phyloP scores from a whole-genome alignment of 2,329 filamentous ascomycete species.

The Phialocephala subalpina region DNA sequence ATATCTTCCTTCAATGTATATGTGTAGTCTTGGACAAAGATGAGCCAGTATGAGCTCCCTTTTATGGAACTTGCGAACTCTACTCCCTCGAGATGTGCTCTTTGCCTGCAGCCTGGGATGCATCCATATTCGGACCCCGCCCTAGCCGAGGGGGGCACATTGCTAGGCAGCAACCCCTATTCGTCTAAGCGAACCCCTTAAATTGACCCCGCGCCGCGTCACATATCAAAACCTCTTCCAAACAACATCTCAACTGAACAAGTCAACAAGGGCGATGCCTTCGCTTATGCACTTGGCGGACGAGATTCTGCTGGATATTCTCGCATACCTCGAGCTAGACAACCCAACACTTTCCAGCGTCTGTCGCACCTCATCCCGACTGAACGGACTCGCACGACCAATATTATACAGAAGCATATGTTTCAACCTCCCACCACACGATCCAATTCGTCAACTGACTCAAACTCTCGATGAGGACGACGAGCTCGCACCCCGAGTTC shows the following conservation, averaged over 20 bases:
- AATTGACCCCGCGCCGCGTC: not conserved
- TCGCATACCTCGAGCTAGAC: not conserved
- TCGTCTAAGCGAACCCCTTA: slow-evolving; percentile 6
- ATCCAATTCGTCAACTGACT: not conserved
- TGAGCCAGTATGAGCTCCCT: not conserved
- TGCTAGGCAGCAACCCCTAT: slow-evolving; percentile 6
- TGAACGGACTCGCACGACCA: not conserved
- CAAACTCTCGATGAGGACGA: not conserved
- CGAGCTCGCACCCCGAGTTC: not conserved
- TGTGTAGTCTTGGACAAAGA: not conserved
- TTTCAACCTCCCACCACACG: not conserved
- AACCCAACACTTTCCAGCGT: not conserved
- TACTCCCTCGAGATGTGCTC: too few species aligned
- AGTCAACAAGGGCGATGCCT: not conserved
- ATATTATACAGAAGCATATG: slow-evolving; percentile 1
- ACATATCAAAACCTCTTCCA: not conserved
- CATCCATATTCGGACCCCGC: too few species aligned
- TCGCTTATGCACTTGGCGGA: not conserved
- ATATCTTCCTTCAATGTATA: not conserved
- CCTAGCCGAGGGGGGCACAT: not conserved
- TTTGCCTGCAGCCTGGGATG: too few species aligned
- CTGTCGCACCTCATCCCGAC: not conserved
- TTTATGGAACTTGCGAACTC: too few species aligned
- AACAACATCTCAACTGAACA: not conserved
- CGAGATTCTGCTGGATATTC: not conserved